Evolutionary conservation across 164 flowering plant species (phyloP).

Genomic region (Berberis vulgaris): DNA sequence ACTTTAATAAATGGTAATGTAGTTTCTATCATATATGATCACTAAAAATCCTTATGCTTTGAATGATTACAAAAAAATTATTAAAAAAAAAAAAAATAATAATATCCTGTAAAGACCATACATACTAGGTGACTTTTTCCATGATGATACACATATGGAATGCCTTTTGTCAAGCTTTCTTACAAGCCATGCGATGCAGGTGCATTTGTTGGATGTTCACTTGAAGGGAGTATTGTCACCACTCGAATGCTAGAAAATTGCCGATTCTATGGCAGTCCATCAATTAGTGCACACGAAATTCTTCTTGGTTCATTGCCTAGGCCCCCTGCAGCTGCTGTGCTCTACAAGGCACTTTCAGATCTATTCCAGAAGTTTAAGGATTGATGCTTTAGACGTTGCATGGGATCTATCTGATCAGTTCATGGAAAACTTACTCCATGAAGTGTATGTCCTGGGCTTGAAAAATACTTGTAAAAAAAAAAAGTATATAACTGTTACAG

Average conservation of each 20-base stretch:
- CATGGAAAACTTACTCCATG: not conserved
- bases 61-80: too few relatives aligned
- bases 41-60: too few relatives aligned
- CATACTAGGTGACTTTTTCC: too few relatives aligned
- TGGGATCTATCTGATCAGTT: too few relatives aligned
- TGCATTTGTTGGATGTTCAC: constrained; percentile 91
- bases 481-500: too few relatives aligned
- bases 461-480: too few relatives aligned
- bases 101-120: too few relatives aligned
- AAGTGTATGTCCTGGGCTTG: not conserved
- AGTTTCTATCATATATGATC: too few relatives aligned
- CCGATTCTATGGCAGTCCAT: constrained; percentile 77
- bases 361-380: constrained; percentile 42
- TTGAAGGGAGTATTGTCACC: constrained; percentile 77
- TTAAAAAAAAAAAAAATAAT: too few relatives aligned
- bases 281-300: constrained; percentile 65
- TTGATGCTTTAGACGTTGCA: not conserved
- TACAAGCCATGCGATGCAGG: constrained; percentile 30
- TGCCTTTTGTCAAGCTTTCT: not conserved
- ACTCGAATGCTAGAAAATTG: constrained; percentile 67
- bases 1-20: too few relatives aligned
- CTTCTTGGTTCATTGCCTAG: constrained; percentile 77
- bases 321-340: constrained; percentile 82
- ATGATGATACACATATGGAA: too few relatives aligned
- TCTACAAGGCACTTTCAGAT: constrained; percentile 59